Base-by-base conservation (phyloP, 768 basidiomycete species). In the Kwoniella heveanensis region DNA sequence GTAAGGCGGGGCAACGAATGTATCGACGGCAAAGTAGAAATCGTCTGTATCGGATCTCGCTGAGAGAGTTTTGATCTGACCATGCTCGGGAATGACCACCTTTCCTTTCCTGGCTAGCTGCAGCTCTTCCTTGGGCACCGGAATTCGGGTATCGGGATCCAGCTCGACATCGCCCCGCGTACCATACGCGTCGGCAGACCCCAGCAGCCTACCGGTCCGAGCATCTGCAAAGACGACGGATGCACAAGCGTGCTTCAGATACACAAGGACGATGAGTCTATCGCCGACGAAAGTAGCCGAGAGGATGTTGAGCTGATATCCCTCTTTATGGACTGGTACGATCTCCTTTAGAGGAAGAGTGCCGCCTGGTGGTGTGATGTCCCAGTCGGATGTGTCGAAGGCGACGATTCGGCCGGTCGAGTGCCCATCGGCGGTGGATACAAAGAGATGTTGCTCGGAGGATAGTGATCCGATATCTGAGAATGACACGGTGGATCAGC, bases 1-100 rank as follows among this genome's bases (percentile, higher is more conserved):
- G 58, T 65, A 65, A 13, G 64, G 58, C 19, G 64, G 64, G 2
- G 64, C 57, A 2, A 65, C 58, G 26, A 59, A 65, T 17, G 64
- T 65, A 25, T 65, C 64, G 2, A 65, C 58, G 6, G 57, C 21
- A 10, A 65, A 54, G 46, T 54, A 65, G 22, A 65, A 59, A 21
- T 60, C 58, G 24, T 54, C 58, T 2, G 52, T 47, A 48, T 65
- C 58, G 15, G 25, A 54, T 36, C 54, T 44, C 13, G 24, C 24
- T 13, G 64, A 59, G 13, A 60, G 32, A 7, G 44, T 53, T 30
- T 59, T 39, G 29, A 65, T 60, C n/a, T 58, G 32, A 27, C 58
- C 64, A 48, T 65, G 64, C 27, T 53, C 48, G 10, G 64, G 64
- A 24, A 65, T 65, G 19, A 60, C 53, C 26, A 55, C 58, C 26